phyloP scores from a whole-genome alignment of 2,329 filamentous ascomycete genomes.

The Simplicillium sp. region DNA sequence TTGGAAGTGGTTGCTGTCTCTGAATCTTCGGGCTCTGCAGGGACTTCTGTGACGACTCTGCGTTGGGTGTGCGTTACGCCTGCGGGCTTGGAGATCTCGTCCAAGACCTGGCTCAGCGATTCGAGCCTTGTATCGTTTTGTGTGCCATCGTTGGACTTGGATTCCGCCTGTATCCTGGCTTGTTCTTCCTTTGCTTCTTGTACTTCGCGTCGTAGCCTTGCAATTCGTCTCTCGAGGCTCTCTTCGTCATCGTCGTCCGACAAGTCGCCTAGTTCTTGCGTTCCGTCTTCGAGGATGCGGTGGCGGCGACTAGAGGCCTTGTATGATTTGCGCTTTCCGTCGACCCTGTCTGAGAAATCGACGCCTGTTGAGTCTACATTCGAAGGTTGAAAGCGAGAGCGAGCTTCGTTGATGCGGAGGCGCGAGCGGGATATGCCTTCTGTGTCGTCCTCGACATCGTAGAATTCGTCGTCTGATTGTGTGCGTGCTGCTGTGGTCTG shows the following conservation, averaged over 20 bases:
- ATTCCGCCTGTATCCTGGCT: slow-evolving; percentile 40
- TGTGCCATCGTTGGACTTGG: slow-evolving; percentile 37
- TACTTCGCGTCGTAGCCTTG: slow-evolving; percentile 73
- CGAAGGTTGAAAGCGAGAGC: slow-evolving; percentile 67
- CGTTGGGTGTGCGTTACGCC: slow-evolving; percentile 6
- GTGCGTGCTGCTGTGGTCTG: slow-evolving; percentile 47
- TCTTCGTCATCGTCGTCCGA: slow-evolving; percentile 69
- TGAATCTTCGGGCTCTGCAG: slow-evolving; percentile 12
- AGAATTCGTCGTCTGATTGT: slow-evolving; percentile 53
- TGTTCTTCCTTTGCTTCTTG: slow-evolving; percentile 61
- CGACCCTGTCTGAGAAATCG: slow-evolving; percentile 85
- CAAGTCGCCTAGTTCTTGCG: slow-evolving; percentile 60
- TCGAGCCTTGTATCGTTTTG: slow-evolving; percentile 31
- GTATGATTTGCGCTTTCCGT: slow-evolving; percentile 76
- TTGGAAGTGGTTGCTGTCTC: slow-evolving; percentile 7
- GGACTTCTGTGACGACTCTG: slow-evolving; percentile 4
- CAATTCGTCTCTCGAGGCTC: slow-evolving; percentile 67
- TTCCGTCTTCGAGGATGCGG: slow-evolving; percentile 52
- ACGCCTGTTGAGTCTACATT: slow-evolving; percentile 68
- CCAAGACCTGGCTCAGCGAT: slow-evolving; percentile 62
- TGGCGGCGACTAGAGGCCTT: slow-evolving; percentile 61
- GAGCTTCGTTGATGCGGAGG: slow-evolving; percentile 69
- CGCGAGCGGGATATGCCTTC: slow-evolving; percentile 67
- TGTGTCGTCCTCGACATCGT: slow-evolving; percentile 51
- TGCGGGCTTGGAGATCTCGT: slow-evolving; percentile 44